A percentile compares a stretch with the other conserved stretches of the same genome.
These are phyloP conservation scores for Globisporangium canariense DNA, from an alignment of 352 stramenopile species.

Conservation along the genomic window DNA sequence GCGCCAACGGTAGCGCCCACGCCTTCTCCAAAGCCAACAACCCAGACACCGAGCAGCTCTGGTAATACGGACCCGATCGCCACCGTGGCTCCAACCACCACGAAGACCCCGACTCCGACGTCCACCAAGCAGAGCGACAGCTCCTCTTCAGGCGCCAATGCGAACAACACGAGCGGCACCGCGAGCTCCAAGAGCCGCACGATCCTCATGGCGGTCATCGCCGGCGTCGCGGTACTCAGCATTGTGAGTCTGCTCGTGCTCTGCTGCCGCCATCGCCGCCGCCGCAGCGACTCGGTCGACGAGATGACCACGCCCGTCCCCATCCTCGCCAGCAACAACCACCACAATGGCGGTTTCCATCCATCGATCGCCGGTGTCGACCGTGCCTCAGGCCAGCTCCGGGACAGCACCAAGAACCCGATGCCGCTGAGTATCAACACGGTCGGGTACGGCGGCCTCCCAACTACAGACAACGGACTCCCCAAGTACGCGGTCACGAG, in stretches of 20 bases:
- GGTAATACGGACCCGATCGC: not conserved
- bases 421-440: constrained; percentile 14
- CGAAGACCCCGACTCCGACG: constrained; percentile 8
- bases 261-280: constrained; percentile 12
- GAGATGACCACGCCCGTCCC: constrained; percentile 4
- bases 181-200: constrained; percentile 1
- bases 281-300: constrained; percentile 8
- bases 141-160: constrained; percentile 5
- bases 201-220: constrained; percentile 17
- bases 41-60: not conserved
- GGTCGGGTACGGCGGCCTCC: constrained; percentile 9
- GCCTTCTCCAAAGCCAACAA: not conserved
- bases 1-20: constrained; percentile 11
- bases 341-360: constrained; percentile 2
- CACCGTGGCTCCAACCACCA: not conserved
- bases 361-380: constrained; percentile 8
- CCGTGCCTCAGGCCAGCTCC: constrained; percentile 9
- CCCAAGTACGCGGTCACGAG: constrained; percentile 22
- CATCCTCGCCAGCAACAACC: constrained; percentile 4
- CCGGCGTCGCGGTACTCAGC: constrained; percentile 9
- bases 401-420: constrained; percentile 16
- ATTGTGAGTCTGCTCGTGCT: constrained; percentile 13
- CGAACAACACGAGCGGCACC: constrained; percentile 8
- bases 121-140: not conserved
- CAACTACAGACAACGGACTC: constrained; percentile 6